phyloP scores from a whole-genome alignment of 345 rosid species.

The Kandelia obovata region DNA sequence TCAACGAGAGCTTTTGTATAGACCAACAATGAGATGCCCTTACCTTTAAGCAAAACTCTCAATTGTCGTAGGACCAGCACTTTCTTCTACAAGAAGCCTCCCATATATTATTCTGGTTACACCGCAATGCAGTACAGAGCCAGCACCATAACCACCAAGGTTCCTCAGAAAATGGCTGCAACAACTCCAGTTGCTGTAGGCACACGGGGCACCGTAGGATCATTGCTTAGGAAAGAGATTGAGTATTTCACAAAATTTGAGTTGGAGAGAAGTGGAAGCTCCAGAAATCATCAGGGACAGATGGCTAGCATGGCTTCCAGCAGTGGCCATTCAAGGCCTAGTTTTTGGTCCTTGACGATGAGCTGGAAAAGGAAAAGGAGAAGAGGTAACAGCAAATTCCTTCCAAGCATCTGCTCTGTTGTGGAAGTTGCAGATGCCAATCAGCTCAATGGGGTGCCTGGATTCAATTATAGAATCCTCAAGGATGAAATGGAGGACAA shows the following conservation, averaged over 20 bases:
- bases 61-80: conserved; percentile 17
- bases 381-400: conserved; percentile 30
- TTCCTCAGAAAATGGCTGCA: conserved; percentile 40
- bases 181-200: conserved; percentile 64
- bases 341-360: conserved; percentile 49
- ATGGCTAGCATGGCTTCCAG: conserved; percentile 24
- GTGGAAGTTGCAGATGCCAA: conserved; percentile 43
- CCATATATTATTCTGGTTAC: conserved; percentile 3
- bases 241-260: conserved; percentile 58
- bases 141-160: conserved; percentile 16
- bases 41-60: conserved; percentile 20
- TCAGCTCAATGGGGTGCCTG: conserved; percentile 30
- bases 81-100: conserved; percentile 41
- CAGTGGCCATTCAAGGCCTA: conserved; percentile 32
- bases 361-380: conserved; percentile 57
- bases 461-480: conserved; percentile 60
- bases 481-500: conserved; percentile 32
- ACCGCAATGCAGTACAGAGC: conserved; percentile 25
- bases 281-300: conserved; percentile 25
- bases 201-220: conserved; percentile 76
- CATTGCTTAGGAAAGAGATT: conserved; percentile 70
- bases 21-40: conserved; percentile 12
- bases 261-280: conserved; percentile 20
- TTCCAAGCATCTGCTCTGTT: conserved; percentile 55
- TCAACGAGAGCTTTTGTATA: conserved; percentile 9